phyloP scores from a whole-genome alignment of 257 asterid genomes.

The Fraxinus cuspidata region DNA sequence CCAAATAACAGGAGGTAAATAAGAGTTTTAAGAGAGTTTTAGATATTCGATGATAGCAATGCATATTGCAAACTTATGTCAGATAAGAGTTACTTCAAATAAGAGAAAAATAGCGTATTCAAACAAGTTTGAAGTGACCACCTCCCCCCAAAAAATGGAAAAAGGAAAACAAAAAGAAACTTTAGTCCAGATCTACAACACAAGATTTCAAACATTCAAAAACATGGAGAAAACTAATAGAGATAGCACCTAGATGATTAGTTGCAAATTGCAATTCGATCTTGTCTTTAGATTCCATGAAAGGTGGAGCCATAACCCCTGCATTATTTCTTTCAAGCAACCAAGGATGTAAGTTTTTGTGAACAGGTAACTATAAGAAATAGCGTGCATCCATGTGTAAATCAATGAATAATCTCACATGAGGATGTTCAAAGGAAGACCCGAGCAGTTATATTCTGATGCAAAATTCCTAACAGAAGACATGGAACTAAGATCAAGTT shows the following conservation, averaged over 20 bases:
- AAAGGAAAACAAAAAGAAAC: not conserved
- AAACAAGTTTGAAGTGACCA: not conserved
- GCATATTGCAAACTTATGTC: not conserved
- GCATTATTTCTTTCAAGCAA: constrained; percentile 64
- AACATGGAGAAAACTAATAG: not conserved
- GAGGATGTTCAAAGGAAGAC: constrained; percentile 57
- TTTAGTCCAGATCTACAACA: not conserved
- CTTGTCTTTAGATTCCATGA: constrained; percentile 61
- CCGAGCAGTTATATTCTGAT: constrained; percentile 44
- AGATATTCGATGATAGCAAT: not conserved
- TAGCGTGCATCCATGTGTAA: not conserved
- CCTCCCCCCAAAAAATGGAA: not conserved
- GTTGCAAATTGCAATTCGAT: constrained; percentile 82
- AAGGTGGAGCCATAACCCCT: constrained; percentile 70
- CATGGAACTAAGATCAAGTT: constrained; percentile 59
- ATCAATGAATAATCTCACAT: constrained; percentile 40
- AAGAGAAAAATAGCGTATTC: not conserved
- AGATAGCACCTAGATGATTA: constrained; percentile 59
- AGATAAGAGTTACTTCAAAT: not conserved
- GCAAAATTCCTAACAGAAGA: constrained; percentile 59
- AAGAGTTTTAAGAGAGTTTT: not conserved
- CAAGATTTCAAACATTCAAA: not conserved
- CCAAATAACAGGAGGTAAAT: not conserved
- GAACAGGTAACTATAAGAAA: constrained; percentile 2
- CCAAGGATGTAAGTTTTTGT: constrained; percentile 21